Conservation (phyloP, 2,329 filamentous ascomycete species). For the Verticillium zaregamsianum region DNA sequence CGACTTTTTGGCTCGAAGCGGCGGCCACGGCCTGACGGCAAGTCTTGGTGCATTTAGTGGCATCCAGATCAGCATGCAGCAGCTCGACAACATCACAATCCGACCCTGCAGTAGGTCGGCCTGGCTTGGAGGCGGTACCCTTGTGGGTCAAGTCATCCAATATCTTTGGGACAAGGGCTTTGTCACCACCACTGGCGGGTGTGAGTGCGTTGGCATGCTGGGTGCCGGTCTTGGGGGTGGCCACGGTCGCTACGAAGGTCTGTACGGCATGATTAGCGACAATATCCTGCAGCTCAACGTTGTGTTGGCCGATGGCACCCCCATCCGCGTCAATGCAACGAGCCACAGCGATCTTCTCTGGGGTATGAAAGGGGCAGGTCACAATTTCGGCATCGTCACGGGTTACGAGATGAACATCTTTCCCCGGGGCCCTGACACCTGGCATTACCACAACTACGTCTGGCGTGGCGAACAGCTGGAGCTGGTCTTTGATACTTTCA, state of each 20-base stretch:
- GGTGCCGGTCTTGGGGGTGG: constrained; percentile 15
- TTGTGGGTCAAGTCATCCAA: constrained; percentile 7
- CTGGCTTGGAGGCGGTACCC: constrained; percentile 12
- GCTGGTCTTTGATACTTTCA: constrained; percentile 15
- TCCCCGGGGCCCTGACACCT: constrained; percentile 17
- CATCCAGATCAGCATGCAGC: constrained; percentile 15
- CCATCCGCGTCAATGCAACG: constrained; percentile 16
- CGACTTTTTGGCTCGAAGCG: constrained; percentile 11
- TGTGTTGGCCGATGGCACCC: constrained; percentile 19
- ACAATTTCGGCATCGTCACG: constrained; percentile 45
- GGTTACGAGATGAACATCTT: constrained; percentile 38
- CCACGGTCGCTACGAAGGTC: constrained; percentile 11
- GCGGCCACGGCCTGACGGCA: constrained; percentile 14
- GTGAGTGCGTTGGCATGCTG: constrained; percentile 20
- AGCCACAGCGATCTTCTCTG: constrained; percentile 38
- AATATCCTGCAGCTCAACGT: constrained; percentile 25
- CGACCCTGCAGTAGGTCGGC: constrained; percentile 11
- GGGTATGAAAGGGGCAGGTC: constrained; percentile 45
- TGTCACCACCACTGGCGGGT: constrained; percentile 16
- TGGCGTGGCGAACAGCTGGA: constrained; percentile 16
- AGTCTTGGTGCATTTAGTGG: constrained; percentile 13
- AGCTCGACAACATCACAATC: constrained; percentile 14
- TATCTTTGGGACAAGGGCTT: constrained; percentile 2
- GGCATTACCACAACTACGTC: constrained; percentile 15
- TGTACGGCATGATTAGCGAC: constrained; percentile 21